phyloP scores from a whole-genome alignment of 2,329 filamentous ascomycete genomes.

The Proliferodiscus dingleyae region DNA sequence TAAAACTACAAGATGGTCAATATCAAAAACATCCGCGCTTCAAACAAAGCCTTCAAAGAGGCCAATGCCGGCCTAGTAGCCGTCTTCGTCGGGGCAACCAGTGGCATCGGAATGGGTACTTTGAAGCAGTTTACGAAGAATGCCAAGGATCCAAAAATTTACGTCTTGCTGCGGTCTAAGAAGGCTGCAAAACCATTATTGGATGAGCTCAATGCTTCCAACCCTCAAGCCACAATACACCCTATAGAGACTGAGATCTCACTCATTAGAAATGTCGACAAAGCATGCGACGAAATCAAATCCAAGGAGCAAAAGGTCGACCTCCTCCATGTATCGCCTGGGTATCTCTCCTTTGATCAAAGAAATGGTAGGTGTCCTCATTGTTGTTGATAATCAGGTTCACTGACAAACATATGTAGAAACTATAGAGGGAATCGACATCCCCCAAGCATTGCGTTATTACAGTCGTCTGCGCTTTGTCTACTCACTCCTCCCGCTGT shows the following conservation, averaged over 20 bases:
- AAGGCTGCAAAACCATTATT: conserved; percentile 30
- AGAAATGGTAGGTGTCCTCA: conserved; percentile 19
- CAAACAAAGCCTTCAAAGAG: conserved; percentile 34
- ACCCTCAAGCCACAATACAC: conserved; percentile 38
- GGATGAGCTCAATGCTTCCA: conserved; percentile 38
- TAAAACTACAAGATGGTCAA: conserved; percentile 27
- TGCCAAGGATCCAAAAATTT: conserved; percentile 40
- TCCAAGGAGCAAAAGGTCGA: conserved; percentile 41
- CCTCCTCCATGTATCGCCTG: conserved; percentile 42
- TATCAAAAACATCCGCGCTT: conserved; percentile 32
- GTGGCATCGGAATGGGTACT: conserved; percentile 48
- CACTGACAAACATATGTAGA: conserved; percentile 34
- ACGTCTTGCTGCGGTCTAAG: conserved; percentile 47
- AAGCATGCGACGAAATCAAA: conserved; percentile 41
- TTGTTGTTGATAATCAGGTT: too few relatives aligned
- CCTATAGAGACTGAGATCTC: conserved; percentile 48
- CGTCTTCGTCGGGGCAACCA: conserved; percentile 50
- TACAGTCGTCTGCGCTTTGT: conserved; percentile 55
- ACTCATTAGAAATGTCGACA: conserved; percentile 46
- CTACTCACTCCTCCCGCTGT: conserved; percentile 50
- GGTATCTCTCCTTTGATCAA: conserved; percentile 31
- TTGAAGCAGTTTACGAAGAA: conserved; percentile 42
- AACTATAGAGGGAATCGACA: conserved; percentile 52
- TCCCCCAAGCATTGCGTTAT: conserved; percentile 46
- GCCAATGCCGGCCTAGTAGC: conserved; percentile 37